These are phyloP conservation scores for Colletotrichum lentis DNA, from an alignment of 2,329 filamentous ascomycete genomes.

Conservation along the genomic window DNA sequence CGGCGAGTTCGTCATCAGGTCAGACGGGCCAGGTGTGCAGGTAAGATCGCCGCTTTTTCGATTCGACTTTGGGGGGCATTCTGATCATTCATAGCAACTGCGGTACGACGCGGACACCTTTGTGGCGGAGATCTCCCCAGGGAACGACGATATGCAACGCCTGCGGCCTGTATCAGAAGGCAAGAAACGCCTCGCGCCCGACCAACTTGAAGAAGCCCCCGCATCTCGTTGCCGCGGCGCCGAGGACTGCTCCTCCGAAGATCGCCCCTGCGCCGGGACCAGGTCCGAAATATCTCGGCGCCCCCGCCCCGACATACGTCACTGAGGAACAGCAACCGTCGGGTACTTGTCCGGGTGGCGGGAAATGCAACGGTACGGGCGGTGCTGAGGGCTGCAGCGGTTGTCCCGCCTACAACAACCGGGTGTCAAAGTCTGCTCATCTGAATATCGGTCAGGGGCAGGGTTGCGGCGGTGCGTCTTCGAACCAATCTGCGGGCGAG, in stretches of 20 bases:
- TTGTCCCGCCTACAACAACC: slow-evolving; percentile 97
- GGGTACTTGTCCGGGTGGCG: slow-evolving; percentile 95
- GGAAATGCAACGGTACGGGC: slow-evolving; percentile 94
- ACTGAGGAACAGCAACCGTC: slow-evolving; percentile 76
- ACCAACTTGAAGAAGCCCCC: slow-evolving; percentile 86
- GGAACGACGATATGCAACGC: slow-evolving; percentile 98
- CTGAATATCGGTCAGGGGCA: slow-evolving; percentile 66
- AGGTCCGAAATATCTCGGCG: slow-evolving; percentile 53
- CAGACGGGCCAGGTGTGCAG: slow-evolving; percentile 75
- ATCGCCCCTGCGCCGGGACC: slow-evolving; percentile 44
- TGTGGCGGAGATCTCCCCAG: slow-evolving; percentile 93
- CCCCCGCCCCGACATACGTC: slow-evolving; percentile 73
- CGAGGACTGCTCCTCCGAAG: slow-evolving; percentile 55
- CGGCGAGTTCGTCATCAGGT: slow-evolving; percentile 39
- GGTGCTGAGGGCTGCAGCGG: slow-evolving; percentile 94
- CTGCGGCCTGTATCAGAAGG: slow-evolving; percentile 93
- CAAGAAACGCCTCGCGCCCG: slow-evolving; percentile 87
- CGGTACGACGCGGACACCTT: slow-evolving; percentile 87
- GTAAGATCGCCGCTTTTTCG: slow-evolving; percentile 50
- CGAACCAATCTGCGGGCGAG: slow-evolving; percentile 40
- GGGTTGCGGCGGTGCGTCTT: slow-evolving; percentile 42
- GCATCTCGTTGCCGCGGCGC: slow-evolving; percentile 56
- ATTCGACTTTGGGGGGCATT: slow-evolving; percentile 8
- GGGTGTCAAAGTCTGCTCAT: slow-evolving; percentile 86
- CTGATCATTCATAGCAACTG: slow-evolving; percentile 75